Percentiles rank a stretch among this genome's conserved stretches.
Conservation (phyloP, 2,329 filamentous ascomycete genomes). For the Paecilomyces sp. region DNA sequence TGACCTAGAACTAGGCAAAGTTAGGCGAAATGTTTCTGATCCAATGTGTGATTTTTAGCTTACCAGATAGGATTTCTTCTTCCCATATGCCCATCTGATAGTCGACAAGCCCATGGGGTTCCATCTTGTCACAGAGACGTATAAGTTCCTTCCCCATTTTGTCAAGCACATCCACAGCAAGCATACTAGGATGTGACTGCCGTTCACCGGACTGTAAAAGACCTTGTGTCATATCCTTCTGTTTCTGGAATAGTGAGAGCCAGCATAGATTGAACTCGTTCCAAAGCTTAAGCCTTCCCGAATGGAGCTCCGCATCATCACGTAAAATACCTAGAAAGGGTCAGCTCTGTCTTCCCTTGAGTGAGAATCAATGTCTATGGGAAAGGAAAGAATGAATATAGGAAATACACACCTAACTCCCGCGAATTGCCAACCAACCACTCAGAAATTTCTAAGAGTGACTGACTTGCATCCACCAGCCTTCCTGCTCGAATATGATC, state of each 20-base stretch:
- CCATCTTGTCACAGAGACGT: conserved; percentile 74
- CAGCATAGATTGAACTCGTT: conserved; percentile 91
- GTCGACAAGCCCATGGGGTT: conserved; percentile 89
- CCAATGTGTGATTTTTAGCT: conserved; percentile 27
- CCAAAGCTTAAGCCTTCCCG: conserved; percentile 78
- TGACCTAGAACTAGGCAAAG: conserved; percentile 40
- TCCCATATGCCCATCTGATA: conserved; percentile 97
- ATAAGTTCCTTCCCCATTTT: conserved; percentile 78
- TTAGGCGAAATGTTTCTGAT: not conserved
- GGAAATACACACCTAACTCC: conserved; percentile 53
- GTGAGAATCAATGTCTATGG: conserved; percentile 4
- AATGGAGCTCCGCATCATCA: conserved; percentile 70
- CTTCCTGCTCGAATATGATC: conserved; percentile 59
- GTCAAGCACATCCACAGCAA: conserved; percentile 63
- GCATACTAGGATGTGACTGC: conserved; percentile 52
- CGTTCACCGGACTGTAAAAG: conserved; percentile 54
- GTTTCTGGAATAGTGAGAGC: conserved; percentile 74
- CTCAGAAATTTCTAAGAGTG: conserved; percentile 56
- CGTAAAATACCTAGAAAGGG: conserved; percentile 63
- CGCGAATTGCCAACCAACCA: conserved; percentile 61
- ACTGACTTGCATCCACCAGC: conserved; percentile 52
- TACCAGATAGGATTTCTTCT: conserved; percentile 79
- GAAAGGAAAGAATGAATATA: conserved; percentile 15
- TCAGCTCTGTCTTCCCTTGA: not conserved
- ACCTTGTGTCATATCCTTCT: conserved; percentile 64